phyloP scores from a whole-genome alignment of 148 eudicot species.

The Chenopodium album region DNA sequence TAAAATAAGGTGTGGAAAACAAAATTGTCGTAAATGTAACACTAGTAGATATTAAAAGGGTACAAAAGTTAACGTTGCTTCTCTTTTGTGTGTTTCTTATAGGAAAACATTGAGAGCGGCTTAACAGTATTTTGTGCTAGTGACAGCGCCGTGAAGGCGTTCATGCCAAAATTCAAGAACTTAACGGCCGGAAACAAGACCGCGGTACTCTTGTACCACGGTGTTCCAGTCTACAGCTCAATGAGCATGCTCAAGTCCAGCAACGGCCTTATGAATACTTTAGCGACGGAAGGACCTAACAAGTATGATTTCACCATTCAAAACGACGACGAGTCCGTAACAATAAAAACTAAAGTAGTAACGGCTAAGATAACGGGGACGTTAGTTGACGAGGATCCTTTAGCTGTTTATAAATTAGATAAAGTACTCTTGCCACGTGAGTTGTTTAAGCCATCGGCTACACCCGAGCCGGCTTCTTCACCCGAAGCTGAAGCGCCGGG shows the following conservation, averaged over 20 bases:
- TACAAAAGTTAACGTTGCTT: too few relatives aligned
- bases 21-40: too few relatives aligned
- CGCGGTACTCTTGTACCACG: constrained; percentile 56
- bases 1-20: too few relatives aligned
- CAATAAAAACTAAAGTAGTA: constrained; percentile 52
- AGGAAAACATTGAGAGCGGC: constrained; percentile 54
- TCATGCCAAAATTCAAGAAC: constrained; percentile 73
- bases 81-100: background rate
- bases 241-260: constrained; percentile 55
- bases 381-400: constrained; percentile 59
- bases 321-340: constrained; percentile 61
- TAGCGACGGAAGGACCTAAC: constrained; percentile 63
- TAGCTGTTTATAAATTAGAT: constrained; percentile 49
- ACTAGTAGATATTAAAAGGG: too few relatives aligned
- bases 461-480: constrained; percentile 31
- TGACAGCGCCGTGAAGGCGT: constrained; percentile 46
- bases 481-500: constrained; percentile 38
- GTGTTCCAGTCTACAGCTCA: constrained; percentile 61
- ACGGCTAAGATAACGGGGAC: constrained; percentile 65
- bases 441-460: constrained; percentile 40
- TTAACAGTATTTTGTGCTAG: constrained; percentile 65
- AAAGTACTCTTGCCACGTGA: constrained; percentile 67
- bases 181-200: constrained; percentile 45
- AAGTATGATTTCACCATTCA: constrained; percentile 61
- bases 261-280: constrained; percentile 65